Evolutionary conservation across 495 filamentous ascomycete genomes (phyloP).

Genomic region (Penicillium crystallinum): DNA sequence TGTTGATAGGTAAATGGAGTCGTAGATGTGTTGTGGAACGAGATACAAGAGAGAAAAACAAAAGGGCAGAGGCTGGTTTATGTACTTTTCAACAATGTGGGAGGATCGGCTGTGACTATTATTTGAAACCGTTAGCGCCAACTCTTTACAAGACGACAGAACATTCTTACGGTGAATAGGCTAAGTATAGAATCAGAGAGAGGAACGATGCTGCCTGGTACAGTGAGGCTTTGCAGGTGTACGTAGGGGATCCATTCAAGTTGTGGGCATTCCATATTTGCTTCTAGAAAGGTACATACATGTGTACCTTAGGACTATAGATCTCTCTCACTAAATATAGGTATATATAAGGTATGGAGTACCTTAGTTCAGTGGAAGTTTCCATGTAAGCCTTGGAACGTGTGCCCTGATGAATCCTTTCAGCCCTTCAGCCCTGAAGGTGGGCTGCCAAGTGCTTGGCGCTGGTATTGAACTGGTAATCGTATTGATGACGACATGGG

Average conservation of each 20-base stretch:
- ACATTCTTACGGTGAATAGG: too few relatives aligned
- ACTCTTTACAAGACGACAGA: not conserved
- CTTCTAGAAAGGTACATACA: too few relatives aligned
- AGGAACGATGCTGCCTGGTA: constrained; percentile 22
- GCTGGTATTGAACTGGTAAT: not conserved
- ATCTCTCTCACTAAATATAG: not conserved
- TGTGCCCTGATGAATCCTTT: too few relatives aligned
- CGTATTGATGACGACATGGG: not conserved
- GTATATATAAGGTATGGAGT: too few relatives aligned
- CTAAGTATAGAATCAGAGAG: not conserved
- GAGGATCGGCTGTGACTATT: constrained; percentile 16
- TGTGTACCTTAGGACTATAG: too few relatives aligned
- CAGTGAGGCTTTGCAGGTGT: not conserved
- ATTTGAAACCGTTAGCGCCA: constrained; percentile 3
- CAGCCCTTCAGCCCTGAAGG: constrained; percentile 18
- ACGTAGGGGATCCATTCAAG: not conserved
- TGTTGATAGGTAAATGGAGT: not conserved
- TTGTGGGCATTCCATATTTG: not conserved
- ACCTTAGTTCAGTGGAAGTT: not conserved
- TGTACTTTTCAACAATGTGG: constrained; percentile 13
- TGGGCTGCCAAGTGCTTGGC: constrained; percentile 22
- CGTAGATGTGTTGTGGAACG: not conserved
- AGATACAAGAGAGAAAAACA: not conserved
- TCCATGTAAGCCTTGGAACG: too few relatives aligned
- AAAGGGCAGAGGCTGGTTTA: not conserved